phyloP scores from a whole-genome alignment of 768 basidiomycete species.

The Xerocomellus dryophilus region DNA sequence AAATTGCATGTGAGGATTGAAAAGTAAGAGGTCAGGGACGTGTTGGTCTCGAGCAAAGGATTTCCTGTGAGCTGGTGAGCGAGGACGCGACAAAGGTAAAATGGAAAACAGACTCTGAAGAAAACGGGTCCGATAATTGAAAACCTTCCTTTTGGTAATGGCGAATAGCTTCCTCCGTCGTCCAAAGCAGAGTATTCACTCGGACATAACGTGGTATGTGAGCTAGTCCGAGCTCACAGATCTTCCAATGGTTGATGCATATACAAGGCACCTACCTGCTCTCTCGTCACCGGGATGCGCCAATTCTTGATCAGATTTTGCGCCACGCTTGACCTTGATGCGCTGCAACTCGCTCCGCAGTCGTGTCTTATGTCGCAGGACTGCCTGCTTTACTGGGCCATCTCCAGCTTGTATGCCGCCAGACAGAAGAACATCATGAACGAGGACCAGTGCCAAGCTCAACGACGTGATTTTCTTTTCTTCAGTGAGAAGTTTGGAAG shows the following conservation, averaged over 20 bases:
- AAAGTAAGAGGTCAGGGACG: constrained; percentile 76
- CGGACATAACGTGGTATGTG: constrained; percentile 82
- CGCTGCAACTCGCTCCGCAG: constrained; percentile 83
- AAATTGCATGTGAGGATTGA: constrained; percentile 64
- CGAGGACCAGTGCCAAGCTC: constrained; percentile 79
- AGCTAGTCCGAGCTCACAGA: constrained; percentile 36
- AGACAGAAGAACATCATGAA: constrained; percentile 85
- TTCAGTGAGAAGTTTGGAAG: constrained; percentile 64
- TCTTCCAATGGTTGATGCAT: neutral
- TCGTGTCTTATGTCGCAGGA: constrained; percentile 86
- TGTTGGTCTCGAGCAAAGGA: constrained; percentile 75
- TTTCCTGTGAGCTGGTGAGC: constrained; percentile 39
- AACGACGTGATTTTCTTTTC: constrained; percentile 74
- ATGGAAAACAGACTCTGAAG: constrained; percentile 42
- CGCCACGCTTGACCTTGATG: constrained; percentile 75
- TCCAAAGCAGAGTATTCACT: constrained; percentile 72
- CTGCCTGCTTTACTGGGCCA: constrained; percentile 84
- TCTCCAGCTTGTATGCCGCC: constrained; percentile 87
- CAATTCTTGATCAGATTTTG: constrained; percentile 59
- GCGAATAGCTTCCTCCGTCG: constrained; percentile 58
- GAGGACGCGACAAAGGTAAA: neutral
- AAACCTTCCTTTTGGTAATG: constrained; percentile 58
- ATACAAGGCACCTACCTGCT: constrained; percentile 47
- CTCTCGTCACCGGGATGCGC: constrained; percentile 58
- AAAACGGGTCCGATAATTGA: constrained; percentile 47